These are phyloP conservation scores for Epichloe elymi DNA, from an alignment of 2,329 filamentous ascomycete genomes.

Conservation along the genomic window DNA sequence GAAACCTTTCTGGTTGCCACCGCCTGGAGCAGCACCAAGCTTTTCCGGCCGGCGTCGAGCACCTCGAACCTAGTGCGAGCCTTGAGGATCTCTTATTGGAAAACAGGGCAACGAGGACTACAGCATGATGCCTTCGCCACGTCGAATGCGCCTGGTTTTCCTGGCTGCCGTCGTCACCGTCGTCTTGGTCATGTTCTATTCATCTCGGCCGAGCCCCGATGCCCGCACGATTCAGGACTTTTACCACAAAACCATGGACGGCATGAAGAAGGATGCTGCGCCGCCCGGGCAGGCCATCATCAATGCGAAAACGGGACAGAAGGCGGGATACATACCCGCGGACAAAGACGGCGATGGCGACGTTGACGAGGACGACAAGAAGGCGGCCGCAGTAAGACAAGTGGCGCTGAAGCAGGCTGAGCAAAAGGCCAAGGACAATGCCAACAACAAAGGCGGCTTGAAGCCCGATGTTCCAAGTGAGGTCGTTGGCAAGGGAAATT, in stretches of 20 bases:
- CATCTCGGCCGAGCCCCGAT: constrained; percentile 39
- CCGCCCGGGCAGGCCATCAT: constrained; percentile 25
- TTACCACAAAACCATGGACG: constrained; percentile 46
- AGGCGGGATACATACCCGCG: constrained; percentile 26
- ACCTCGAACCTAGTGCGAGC: not conserved
- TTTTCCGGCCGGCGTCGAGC: not conserved
- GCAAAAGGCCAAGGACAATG: constrained; percentile 53
- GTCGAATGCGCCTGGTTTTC: constrained; percentile 54
- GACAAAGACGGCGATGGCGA: constrained; percentile 43
- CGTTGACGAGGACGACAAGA: constrained; percentile 42
- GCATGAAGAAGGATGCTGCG: constrained; percentile 29
- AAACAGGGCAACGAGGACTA: not conserved
- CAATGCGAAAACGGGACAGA: constrained; percentile 24
- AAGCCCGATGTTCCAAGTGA: constrained; percentile 45
- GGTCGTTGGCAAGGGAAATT: constrained; percentile 45
- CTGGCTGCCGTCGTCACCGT: constrained; percentile 52
- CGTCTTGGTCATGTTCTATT: constrained; percentile 60
- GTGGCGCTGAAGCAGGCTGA: constrained; percentile 55
- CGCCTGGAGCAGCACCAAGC: not conserved
- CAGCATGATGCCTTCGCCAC: constrained; percentile 51
- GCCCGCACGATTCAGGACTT: constrained; percentile 36
- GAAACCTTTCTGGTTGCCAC: not conserved
- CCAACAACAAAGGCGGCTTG: constrained; percentile 21
- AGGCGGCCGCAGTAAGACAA: constrained; percentile 37
- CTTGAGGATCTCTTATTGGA: too few relatives aligned